Conservation (phyloP, 2,329 filamentous ascomycete species). For the Dactylellina drechsleri region DNA sequence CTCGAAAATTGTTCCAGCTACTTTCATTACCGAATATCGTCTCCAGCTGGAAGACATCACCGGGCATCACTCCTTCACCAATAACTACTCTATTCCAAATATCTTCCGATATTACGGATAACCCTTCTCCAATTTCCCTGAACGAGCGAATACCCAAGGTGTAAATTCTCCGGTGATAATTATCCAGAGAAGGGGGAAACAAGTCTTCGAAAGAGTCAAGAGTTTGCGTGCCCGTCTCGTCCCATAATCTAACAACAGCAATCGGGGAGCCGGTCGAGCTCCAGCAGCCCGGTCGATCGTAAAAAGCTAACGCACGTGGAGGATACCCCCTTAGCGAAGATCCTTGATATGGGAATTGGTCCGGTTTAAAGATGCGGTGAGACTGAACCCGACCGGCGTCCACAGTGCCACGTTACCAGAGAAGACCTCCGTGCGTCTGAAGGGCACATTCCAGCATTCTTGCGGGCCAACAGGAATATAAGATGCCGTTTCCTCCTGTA, state of each 20-base stretch:
- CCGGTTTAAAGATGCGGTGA: slow-evolving; percentile 8
- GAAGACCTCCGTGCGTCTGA: background rate
- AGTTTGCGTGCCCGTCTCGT: slow-evolving; percentile 23
- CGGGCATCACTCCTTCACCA: background rate
- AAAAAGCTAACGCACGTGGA: slow-evolving; percentile 21
- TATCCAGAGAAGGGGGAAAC: background rate
- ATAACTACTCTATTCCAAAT: background rate
- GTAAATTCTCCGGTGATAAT: slow-evolving; percentile 8
- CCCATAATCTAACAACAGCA: slow-evolving; percentile 17
- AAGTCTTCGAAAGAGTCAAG: slow-evolving; percentile 5
- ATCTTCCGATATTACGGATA: background rate
- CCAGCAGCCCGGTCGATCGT: background rate
- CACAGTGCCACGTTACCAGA: background rate
- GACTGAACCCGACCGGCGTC: slow-evolving; percentile 21
- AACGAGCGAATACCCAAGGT: slow-evolving; percentile 12
- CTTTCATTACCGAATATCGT: background rate
- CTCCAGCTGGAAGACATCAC: slow-evolving; percentile 2
- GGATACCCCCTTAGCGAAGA: slow-evolving; percentile 9
- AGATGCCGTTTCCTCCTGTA: background rate
- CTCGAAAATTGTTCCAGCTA: background rate
- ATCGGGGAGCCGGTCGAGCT: background rate
- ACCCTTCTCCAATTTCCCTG: slow-evolving; percentile 11
- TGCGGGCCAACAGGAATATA: background rate
- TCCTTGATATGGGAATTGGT: background rate
- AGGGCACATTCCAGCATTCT: slow-evolving; percentile 21